Percentiles rank a stretch among this genome's conserved stretches.
Conservation (phyloP, 257 asterid species). For the Haberlea rhodopensis region DNA sequence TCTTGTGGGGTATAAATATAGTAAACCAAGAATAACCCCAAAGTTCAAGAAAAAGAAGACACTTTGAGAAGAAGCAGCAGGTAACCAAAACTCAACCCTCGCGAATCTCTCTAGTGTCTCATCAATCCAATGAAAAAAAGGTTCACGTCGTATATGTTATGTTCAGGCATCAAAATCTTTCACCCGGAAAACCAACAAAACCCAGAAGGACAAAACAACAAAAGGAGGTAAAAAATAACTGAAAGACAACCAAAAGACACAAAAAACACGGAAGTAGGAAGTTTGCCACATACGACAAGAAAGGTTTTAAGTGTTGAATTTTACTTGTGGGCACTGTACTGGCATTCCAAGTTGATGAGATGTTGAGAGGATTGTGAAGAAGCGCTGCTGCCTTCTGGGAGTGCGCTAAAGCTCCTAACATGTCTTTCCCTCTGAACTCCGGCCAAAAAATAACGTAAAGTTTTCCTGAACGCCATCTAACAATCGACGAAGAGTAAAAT, state of each 20-base stretch:
- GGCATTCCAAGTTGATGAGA: constrained; percentile 66
- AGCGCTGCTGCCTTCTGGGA: constrained; percentile 43
- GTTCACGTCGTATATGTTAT: not conserved
- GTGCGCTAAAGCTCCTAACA: constrained; percentile 45
- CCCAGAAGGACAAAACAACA: constrained; percentile 4
- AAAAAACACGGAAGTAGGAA: not conserved
- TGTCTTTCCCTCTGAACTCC: constrained; percentile 40
- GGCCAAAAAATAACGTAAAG: constrained; percentile 33
- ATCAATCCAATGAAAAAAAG: not conserved
- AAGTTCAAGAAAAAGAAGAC: not conserved
- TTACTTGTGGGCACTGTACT: constrained; percentile 91
- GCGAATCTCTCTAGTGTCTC: not conserved
- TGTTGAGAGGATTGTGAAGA: constrained; percentile 48
- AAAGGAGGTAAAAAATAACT: constrained; percentile 4
- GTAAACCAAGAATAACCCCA: not conserved
- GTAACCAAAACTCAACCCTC: not conserved
- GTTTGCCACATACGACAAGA: not conserved
- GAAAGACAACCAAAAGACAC: not conserved
- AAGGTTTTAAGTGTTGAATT: not conserved
- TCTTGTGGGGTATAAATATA: not conserved
- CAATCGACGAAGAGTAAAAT: not conserved
- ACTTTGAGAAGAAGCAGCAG: not conserved
- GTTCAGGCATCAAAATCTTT: not conserved
- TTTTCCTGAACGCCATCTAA: constrained; percentile 46
- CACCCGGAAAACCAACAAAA: constrained; percentile 4